Evolutionary conservation across 2,329 filamentous ascomycete genomes (phyloP).

Genomic region (Diaporthe sp.): DNA sequence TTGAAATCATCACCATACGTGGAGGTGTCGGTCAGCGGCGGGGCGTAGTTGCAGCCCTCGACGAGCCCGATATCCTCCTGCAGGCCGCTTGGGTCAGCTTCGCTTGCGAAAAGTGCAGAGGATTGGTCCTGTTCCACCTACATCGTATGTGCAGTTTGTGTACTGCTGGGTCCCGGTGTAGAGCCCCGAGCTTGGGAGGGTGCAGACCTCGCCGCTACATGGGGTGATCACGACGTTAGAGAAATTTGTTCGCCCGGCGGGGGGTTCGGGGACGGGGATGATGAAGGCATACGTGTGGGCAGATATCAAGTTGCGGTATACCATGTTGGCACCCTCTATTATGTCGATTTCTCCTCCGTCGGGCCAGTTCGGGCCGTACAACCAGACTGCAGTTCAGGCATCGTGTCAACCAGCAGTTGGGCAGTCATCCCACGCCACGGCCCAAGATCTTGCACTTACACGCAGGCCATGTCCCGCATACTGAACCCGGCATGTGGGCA

Average conservation of each 20-base stretch:
- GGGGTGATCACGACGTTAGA: background rate
- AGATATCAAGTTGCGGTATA: constrained; percentile 72
- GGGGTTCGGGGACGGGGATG: background rate
- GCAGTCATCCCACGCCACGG: background rate
- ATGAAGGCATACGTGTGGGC: constrained; percentile 66
- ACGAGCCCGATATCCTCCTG: constrained; percentile 16
- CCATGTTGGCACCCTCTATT: constrained; percentile 77
- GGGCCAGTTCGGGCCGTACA: constrained; percentile 72
- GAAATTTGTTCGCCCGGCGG: background rate
- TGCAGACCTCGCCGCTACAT: constrained; percentile 33
- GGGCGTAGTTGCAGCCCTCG: constrained; percentile 61
- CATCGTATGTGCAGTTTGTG: constrained; percentile 56
- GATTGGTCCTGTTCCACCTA: background rate
- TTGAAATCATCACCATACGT: constrained; percentile 78
- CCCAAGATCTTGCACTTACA: constrained; percentile 25
- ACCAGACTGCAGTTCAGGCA: constrained; percentile 55
- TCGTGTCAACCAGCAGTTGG: background rate
- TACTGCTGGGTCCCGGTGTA: constrained; percentile 49
- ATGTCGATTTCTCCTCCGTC: constrained; percentile 76
- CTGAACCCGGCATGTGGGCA: constrained; percentile 63
- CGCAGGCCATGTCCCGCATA: constrained; percentile 63
- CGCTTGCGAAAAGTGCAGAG: too few relatives aligned
- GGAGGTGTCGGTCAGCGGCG: constrained; percentile 56
- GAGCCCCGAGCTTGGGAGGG: constrained; percentile 2
- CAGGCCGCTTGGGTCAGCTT: background rate